A percentile compares a stretch with the other conserved stretches of the same genome.
phyloP scores from a whole-genome alignment of 2,329 filamentous ascomycete genomes.

The Fusarium buharicum region DNA sequence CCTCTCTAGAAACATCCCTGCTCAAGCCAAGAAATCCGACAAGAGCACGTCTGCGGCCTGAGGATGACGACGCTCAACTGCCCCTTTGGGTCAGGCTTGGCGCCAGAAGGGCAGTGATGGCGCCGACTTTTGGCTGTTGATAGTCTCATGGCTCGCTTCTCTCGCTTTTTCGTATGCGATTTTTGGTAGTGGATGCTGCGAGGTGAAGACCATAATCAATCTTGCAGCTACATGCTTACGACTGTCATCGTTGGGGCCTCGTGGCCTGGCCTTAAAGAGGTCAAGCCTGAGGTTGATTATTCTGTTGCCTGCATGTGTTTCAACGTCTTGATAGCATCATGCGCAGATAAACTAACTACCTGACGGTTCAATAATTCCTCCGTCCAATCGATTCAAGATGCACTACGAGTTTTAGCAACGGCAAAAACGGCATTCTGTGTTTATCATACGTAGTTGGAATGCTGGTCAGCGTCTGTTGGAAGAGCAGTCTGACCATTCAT shows the following conservation, averaged over 20 bases:
- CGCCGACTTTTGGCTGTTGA: constrained; percentile 3
- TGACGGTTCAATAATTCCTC: constrained; percentile 26
- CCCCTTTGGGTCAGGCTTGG: constrained; percentile 39
- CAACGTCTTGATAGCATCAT: not conserved
- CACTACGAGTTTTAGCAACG: constrained; percentile 11
- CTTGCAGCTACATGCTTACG: constrained; percentile 40
- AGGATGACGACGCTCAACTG: constrained; percentile 48
- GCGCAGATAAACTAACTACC: constrained; percentile 10
- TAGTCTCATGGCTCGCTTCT: constrained; percentile 20
- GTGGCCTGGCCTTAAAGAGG: constrained; percentile 44
- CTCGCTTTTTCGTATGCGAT: constrained; percentile 30
- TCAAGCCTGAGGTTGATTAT: constrained; percentile 42
- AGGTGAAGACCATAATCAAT: constrained; percentile 24
- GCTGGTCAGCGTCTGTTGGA: constrained; percentile 9
- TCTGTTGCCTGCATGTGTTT: constrained; percentile 25
- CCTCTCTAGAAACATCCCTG: constrained; percentile 28
- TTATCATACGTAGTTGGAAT: constrained; percentile 22
- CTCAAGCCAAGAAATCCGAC: constrained; percentile 11
- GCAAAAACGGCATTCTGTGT: constrained; percentile 29
- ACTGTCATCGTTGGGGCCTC: constrained; percentile 21
- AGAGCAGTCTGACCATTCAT: constrained; percentile 4
- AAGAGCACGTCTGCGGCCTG: constrained; percentile 41
- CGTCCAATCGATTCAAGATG: constrained; percentile 23
- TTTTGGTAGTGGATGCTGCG: constrained; percentile 14
- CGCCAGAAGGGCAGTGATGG: constrained; percentile 36